Base-by-base conservation (phyloP, 2,329 filamentous ascomycete species). In the Raffaelea arxii region DNA sequence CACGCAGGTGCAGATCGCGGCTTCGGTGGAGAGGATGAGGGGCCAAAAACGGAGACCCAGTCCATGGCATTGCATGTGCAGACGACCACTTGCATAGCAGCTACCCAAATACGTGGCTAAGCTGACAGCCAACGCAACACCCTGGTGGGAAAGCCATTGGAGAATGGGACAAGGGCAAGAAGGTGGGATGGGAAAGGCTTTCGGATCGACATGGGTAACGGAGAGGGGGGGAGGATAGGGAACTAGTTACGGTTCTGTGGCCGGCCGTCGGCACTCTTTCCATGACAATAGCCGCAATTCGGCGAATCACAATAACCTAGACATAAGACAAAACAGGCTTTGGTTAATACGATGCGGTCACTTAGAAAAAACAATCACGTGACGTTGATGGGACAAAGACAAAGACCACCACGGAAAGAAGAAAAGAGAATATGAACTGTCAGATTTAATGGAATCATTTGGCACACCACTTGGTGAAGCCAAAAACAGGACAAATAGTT, bases 231-330 rank as follows among this genome's bases (percentile, higher is more conserved):
- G 3, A 24, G 30, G 9, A 25, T 22, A 16, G 16, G 22, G 11
- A 24, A 3, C 12, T 36, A 36, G 21, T 49, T 46, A 53, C 51
- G 49, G 39, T 53, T 49, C 12, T 43, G 37, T 5, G 44, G 43
- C 16, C 19, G 44, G 3, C 45, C 45, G 18, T 46, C 22, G 10
- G 2, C 18, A 12, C n/a, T 27, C 16, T 51, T 19, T 3, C 46
- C 48, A 25, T 50, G 43, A 36, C 51, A 53, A 21, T 53, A 53
- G 4, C 49, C 48, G 18, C 51, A 53, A 22, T 38, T 46, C 14
- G 35, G 25, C 0, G 51, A 49, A 16, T 47, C 46, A 18, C 44
- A 46, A 30, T 54, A 54, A 19, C 51, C 49, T 51, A 36, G 18
- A 40, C 19, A 11, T n/a, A n/a, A 35, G 41, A 21, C 10, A 30